Evolutionary conservation across 768 basidiomycete genomes (phyloP), one percentile per base, ranked within the genome.

Genomic region (Chalciporus chontae): DNA sequence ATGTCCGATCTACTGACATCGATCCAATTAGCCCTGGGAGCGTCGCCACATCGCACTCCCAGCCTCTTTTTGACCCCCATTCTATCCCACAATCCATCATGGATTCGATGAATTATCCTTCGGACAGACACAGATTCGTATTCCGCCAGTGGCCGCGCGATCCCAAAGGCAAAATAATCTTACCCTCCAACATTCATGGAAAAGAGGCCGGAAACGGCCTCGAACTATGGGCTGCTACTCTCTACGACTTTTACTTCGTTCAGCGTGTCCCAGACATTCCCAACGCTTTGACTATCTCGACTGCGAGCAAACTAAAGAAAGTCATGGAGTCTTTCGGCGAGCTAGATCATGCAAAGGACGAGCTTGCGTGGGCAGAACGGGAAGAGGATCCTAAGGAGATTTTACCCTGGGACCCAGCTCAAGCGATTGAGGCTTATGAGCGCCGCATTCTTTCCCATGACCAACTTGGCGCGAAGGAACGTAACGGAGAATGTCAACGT

Each of bases 191-290:
- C 10, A 45, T 57, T 8, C 57, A 15, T 1, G 63, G 65, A 0
- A 64, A 67, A 40, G 40, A 56, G 34, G 58, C 63, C 1, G 52
- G 41, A 18, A 62, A 62, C 13, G 60, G 55, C 5, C 48, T 56
- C 19, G 8, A 52, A 19, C 17, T 55, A 17, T 67, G 66, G 65
- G 66, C 61, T 5, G 64, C 64, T 0, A 67, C 66, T 1, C 59
- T 67, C 26, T 61, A 58, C 40, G 66, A 67, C 41, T 68, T 67
- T 48, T 67, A 57, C 41, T n/a, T 32, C 50, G 36, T 59, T 44
- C 41, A 38, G 26, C 31, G 52, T 24, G 14, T 55, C 13, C 58
- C 58, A 4, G 8, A 11, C 27, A 31, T 0, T 14, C 0, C 5
- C 2, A 18, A 46, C 3, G 36, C 5, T 3, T 6, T 43, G 8